Conservation (phyloP, 768 basidiomycete species). For the Glaciozyma martinii region DNA sequence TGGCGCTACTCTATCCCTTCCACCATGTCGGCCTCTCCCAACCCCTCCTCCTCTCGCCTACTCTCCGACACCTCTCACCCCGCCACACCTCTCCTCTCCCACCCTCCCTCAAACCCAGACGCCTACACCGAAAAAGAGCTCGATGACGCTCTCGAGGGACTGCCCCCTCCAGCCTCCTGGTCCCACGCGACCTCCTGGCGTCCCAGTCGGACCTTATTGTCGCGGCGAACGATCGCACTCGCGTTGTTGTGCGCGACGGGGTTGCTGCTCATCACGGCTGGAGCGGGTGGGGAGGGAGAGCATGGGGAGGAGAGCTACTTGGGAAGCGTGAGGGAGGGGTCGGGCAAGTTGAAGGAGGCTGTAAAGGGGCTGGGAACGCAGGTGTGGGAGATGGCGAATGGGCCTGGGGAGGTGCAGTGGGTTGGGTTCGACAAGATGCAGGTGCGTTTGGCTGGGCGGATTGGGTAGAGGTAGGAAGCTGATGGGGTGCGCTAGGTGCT, state of each 20-base stretch:
- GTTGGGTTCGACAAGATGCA: background rate
- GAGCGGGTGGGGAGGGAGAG: background rate
- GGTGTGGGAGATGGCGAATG: background rate
- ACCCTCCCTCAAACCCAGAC: background rate
- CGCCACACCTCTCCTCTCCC: background rate
- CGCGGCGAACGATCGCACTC: background rate
- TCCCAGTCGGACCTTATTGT: background rate
- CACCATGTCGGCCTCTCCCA: no score
- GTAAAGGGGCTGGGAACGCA: background rate
- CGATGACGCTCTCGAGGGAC: background rate
- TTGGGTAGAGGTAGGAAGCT: background rate
- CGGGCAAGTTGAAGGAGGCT: background rate
- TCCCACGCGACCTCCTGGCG: background rate
- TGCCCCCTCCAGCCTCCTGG: background rate
- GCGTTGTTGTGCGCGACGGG: background rate
- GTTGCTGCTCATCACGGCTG: background rate
- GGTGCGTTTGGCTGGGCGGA: background rate
- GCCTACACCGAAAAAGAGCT: background rate
- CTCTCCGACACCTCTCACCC: background rate
- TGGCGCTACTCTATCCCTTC: no score
- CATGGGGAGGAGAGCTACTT: background rate
- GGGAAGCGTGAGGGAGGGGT: background rate
- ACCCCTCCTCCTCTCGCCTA: background rate
- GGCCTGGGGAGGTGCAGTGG: background rate
- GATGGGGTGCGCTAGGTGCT: slow-evolving; percentile 9